Evolutionary conservation across 345 rosid species (phyloP).

Genomic region (Acer negundo): DNA sequence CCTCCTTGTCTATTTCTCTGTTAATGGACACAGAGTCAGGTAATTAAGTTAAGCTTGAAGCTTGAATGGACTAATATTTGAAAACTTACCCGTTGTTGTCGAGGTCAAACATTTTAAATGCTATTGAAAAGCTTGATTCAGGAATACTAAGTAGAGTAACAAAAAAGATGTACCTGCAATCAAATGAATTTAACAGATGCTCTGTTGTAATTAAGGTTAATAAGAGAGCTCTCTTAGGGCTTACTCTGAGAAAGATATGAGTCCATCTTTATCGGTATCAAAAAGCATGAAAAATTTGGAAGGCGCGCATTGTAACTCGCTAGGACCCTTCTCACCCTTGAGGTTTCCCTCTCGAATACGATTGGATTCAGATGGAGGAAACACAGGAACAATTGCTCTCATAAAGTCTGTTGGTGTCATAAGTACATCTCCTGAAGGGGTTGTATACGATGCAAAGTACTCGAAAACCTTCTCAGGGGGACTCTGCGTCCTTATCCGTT

Average conservation of each 20-base stretch:
- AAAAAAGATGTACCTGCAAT: slow-evolving; percentile 61
- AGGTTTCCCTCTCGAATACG: slow-evolving; percentile 56
- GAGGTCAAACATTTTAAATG: slow-evolving; percentile 70
- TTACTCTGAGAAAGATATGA: slow-evolving; percentile 66
- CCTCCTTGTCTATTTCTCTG: slow-evolving; percentile 63
- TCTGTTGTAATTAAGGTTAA: too few species aligned
- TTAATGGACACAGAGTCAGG: not conserved
- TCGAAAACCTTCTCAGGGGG: slow-evolving; percentile 78
- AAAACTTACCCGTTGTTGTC: slow-evolving; percentile 54
- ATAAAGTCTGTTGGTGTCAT: slow-evolving; percentile 70
- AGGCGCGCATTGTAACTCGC: slow-evolving; percentile 54
- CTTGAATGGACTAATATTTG: not conserved
- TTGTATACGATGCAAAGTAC: slow-evolving; percentile 55
- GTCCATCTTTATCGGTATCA: slow-evolving; percentile 63
- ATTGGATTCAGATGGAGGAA: slow-evolving; percentile 66
- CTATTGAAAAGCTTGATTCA: slow-evolving; percentile 63
- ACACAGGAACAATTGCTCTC: slow-evolving; percentile 77
- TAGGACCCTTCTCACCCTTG: slow-evolving; percentile 48
- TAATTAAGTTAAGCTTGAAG: not conserved
- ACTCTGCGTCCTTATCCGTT: slow-evolving; percentile 58
- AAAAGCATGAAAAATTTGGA: slow-evolving; percentile 74
- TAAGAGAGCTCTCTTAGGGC: slow-evolving; percentile 6
- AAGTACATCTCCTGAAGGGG: slow-evolving; percentile 50
- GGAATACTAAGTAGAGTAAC: slow-evolving; percentile 69
- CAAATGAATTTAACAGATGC: not conserved